These are phyloP conservation scores for Colletotrichum tropicale DNA, from an alignment of 2,329 filamentous ascomycete species.

Conservation along the genomic window DNA sequence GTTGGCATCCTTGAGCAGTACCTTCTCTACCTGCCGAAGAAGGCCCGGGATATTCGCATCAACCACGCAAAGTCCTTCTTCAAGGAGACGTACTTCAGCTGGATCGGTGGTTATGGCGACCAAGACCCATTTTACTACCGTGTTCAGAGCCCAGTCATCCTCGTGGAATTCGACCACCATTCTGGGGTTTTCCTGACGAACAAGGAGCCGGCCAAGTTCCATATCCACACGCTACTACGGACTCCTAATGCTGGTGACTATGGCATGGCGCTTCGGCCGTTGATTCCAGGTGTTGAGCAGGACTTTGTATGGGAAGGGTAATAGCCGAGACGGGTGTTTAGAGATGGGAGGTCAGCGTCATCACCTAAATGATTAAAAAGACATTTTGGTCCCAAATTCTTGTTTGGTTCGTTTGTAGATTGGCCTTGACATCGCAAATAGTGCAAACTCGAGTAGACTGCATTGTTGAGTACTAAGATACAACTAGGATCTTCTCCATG, in stretches of 20 bases:
- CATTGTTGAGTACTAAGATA: background rate
- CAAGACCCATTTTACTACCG: slow-evolving; percentile 79
- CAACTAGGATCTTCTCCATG: background rate
- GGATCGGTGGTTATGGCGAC: slow-evolving; percentile 74
- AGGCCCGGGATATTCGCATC: slow-evolving; percentile 59
- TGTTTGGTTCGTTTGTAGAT: rapidly evolving
- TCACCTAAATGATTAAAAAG: rapidly evolving
- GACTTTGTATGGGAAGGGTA: slow-evolving; percentile 46
- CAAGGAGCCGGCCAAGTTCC: slow-evolving; percentile 75
- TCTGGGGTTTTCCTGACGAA: slow-evolving; percentile 80
- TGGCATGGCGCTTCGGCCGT: slow-evolving; percentile 56
- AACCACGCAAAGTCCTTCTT: slow-evolving; percentile 59
- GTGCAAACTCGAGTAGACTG: no score
- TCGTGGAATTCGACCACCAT: slow-evolving; percentile 82
- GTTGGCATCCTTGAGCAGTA: slow-evolving; percentile 66
- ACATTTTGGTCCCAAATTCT: background rate
- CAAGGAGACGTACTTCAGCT: slow-evolving; percentile 78
- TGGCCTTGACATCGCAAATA: background rate
- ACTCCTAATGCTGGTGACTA: slow-evolving; percentile 81
- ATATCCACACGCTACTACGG: slow-evolving; percentile 76
- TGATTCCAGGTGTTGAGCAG: slow-evolving; percentile 42
- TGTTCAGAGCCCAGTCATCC: slow-evolving; percentile 75
- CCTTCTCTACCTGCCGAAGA: slow-evolving; percentile 68
- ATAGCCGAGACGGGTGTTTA: background rate
- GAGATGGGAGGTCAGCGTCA: background rate